phyloP scores from a whole-genome alignment of 2,329 filamentous ascomycete species.

The Aspergillus ustus region DNA sequence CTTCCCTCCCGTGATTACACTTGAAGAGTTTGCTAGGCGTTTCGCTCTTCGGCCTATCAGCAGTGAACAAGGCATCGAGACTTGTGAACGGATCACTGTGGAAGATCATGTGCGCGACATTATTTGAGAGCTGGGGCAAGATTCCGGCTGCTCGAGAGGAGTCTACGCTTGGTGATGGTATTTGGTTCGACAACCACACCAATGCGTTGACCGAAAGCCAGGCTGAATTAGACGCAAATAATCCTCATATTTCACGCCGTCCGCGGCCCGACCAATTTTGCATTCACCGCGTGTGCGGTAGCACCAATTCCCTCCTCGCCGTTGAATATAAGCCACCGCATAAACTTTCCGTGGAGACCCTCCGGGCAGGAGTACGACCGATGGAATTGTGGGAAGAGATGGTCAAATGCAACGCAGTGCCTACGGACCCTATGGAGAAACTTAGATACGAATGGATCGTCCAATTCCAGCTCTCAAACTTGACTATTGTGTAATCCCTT shows the following conservation, averaged over 20 bases:
- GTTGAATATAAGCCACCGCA: slow-evolving; percentile 25
- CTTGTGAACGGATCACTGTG: slow-evolving; percentile 27
- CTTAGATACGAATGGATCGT: no score
- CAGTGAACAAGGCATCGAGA: slow-evolving; percentile 25
- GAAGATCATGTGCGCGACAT: slow-evolving; percentile 30
- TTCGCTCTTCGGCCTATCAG: slow-evolving; percentile 17
- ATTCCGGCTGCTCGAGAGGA: slow-evolving; percentile 25
- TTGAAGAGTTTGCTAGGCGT: slow-evolving; percentile 18
- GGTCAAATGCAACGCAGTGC: slow-evolving; percentile 15
- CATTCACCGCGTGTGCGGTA: slow-evolving; percentile 21
- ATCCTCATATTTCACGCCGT: no score
- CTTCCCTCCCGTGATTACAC: slow-evolving; percentile 19
- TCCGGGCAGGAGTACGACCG: slow-evolving; percentile 20
- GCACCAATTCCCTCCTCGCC: slow-evolving; percentile 10
- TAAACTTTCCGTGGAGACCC: slow-evolving; percentile 19
- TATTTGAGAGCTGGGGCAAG: slow-evolving; percentile 27
- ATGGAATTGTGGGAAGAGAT: slow-evolving; percentile 26
- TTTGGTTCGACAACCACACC: slow-evolving; percentile 27
- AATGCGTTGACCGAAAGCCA: slow-evolving; percentile 18
- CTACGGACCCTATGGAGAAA: neutral
- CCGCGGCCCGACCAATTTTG: slow-evolving; percentile 25
- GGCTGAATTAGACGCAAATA: no score
- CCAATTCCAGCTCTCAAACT: no score
- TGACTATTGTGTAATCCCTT: no score
- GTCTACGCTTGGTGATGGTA: slow-evolving; percentile 25